Evolutionary conservation across 2,329 filamentous ascomycete species (phyloP).

Genomic region (Claviceps monticola): DNA sequence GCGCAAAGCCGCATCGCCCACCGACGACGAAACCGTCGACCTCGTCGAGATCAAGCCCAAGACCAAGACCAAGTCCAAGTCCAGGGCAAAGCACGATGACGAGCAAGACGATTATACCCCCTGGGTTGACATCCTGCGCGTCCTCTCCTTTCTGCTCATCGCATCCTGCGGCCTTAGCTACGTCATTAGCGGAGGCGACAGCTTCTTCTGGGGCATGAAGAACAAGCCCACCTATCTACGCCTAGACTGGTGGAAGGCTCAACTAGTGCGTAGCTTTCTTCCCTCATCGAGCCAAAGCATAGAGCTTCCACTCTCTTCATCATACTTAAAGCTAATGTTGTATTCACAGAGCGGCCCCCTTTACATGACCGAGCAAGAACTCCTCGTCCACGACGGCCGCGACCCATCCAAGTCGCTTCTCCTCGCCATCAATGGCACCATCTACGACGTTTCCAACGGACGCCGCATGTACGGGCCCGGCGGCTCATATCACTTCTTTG

Average conservation of each 20-base stretch:
- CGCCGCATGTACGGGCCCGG: slow-evolving; percentile 65
- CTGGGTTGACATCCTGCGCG: slow-evolving; percentile 53
- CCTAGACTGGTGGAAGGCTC: slow-evolving; percentile 41
- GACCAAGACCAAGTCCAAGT: slow-evolving; percentile 6
- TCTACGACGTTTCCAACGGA: slow-evolving; percentile 68
- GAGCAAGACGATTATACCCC: slow-evolving; percentile 45
- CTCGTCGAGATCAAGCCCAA: slow-evolving; percentile 12
- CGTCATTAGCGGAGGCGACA: slow-evolving; percentile 57
- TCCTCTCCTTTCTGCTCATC: slow-evolving; percentile 52
- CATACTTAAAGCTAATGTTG: too few species aligned
- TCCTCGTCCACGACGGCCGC: slow-evolving; percentile 63
- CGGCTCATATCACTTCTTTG: slow-evolving; percentile 76
- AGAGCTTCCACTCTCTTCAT: too few species aligned
- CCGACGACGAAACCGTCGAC: slow-evolving; percentile 10
- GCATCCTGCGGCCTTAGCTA: slow-evolving; percentile 61
- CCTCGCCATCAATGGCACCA: slow-evolving; percentile 75
- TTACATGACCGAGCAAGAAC: slow-evolving; percentile 60
- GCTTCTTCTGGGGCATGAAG: slow-evolving; percentile 51
- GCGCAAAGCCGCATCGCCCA: slow-evolving; percentile 22
- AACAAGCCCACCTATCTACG: slow-evolving; percentile 49
- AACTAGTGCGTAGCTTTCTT: slow-evolving; percentile 36
- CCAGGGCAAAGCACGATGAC: slow-evolving; percentile 11
- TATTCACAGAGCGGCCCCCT: slow-evolving; percentile 39
- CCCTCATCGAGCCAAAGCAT: background rate
- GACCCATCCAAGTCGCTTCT: slow-evolving; percentile 69